Conservation (phyloP, 257 asterid species). For the Marsdenia floribunda region DNA sequence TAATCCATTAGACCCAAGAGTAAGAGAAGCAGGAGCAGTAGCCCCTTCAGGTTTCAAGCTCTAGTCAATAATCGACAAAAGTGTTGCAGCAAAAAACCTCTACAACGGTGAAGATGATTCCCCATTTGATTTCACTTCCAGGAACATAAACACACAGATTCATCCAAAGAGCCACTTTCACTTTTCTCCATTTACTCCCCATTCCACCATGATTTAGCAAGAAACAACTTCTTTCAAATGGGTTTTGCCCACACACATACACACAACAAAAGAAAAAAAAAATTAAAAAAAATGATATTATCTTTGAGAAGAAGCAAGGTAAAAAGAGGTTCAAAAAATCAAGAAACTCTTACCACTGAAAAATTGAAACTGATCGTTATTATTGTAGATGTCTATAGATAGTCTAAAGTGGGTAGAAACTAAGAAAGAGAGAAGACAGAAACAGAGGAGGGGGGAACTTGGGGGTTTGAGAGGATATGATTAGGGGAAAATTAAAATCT, state of each 20-base stretch:
- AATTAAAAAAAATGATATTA: slow-evolving; percentile 2
- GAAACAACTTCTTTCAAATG: slow-evolving; percentile 14
- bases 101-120: slow-evolving; percentile 37
- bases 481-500: no score
- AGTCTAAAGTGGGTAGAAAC: neutral
- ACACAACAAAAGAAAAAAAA: no score
- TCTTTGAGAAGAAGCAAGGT: neutral
- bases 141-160: slow-evolving; percentile 69
- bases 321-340: slow-evolving; percentile 33
- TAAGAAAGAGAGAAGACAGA: neutral
- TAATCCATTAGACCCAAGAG: slow-evolving; percentile 45
- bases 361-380: neutral
- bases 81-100: slow-evolving; percentile 56
- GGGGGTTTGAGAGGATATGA: neutral
- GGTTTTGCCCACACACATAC: slow-evolving; percentile 5
- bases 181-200: slow-evolving; percentile 92
- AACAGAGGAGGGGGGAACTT: neutral
- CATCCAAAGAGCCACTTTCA: slow-evolving; percentile 73
- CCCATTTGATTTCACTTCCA: slow-evolving; percentile 28
- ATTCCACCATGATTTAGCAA: slow-evolving; percentile 31
- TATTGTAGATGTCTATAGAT: slow-evolving; percentile 7
- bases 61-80: slow-evolving; percentile 57
- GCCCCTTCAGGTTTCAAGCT: slow-evolving; percentile 16
- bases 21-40: slow-evolving; percentile 31
- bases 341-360: slow-evolving; percentile 8